These are phyloP conservation scores for Thelephora ganbajun DNA, from an alignment of 768 basidiomycete species.

Conservation along the genomic window DNA sequence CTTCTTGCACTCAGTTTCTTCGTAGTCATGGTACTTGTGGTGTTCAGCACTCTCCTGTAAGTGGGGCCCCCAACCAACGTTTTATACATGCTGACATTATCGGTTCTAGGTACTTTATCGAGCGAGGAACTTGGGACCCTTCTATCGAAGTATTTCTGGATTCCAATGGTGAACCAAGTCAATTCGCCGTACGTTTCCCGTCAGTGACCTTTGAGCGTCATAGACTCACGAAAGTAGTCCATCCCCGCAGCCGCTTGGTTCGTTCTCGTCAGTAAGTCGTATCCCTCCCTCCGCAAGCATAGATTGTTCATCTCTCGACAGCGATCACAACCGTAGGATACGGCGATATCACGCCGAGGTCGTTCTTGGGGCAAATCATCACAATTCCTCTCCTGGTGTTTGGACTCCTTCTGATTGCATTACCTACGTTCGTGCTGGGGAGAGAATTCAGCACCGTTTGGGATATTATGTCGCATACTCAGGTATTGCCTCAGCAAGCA, in stretches of 20 bases:
- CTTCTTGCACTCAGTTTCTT: slow-evolving; percentile 81
- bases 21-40: slow-evolving; percentile 72
- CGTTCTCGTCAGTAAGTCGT: slow-evolving; percentile 62
- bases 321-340: slow-evolving; percentile 87
- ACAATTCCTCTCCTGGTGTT: slow-evolving; percentile 80
- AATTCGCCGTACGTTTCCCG: slow-evolving; percentile 44
- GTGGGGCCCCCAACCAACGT: slow-evolving; percentile 12
- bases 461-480: slow-evolving; percentile 68
- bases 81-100: neutral
- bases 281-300: neutral
- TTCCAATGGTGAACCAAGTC: slow-evolving; percentile 69
- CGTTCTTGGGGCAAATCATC: slow-evolving; percentile 74
- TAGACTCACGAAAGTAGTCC: slow-evolving; percentile 21
- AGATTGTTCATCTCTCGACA: slow-evolving; percentile 14
- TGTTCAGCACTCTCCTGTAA: slow-evolving; percentile 77
- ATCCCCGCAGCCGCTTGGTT: slow-evolving; percentile 77
- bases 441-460: slow-evolving; percentile 85
- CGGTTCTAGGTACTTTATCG: slow-evolving; percentile 61
- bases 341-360: slow-evolving; percentile 83
- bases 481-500: no score
- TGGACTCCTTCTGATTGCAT: slow-evolving; percentile 77
- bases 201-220: neutral
- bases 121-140: slow-evolving; percentile 83
- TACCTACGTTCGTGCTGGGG: slow-evolving; percentile 86
- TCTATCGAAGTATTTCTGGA: slow-evolving; percentile 71